Base-by-base conservation (phyloP, 2,329 filamentous ascomycete species). In the Colletotrichum costaricense region DNA sequence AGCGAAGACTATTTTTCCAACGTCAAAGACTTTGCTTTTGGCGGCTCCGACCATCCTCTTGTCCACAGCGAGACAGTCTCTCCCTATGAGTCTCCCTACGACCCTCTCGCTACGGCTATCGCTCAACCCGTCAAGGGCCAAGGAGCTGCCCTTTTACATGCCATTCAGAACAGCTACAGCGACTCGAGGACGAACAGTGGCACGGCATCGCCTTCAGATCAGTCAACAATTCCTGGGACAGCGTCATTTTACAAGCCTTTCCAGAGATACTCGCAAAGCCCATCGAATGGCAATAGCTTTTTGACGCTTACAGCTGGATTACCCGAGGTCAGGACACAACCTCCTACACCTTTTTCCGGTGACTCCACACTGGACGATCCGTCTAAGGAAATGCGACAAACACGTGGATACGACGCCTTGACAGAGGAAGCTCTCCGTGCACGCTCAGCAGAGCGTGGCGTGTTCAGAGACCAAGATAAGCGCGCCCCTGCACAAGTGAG, bases 41-140 rank as follows among this genome's bases (percentile, higher is more conserved):
- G 84, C 77, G 76, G 84, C 87, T 76, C 86, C 88, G 65, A 82
- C 66, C 94, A 96, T 80, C 93, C 94, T 24, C 83, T 96, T 55
- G 91, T 93, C 22, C 92, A 94, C 76, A 95, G 93, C 79, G 88
- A 94, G 62, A 91, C 90, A 46, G 93, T 90, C 22, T 94, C 91
- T 78, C 93, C 93, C 1, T 90, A 92, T 60, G 82, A 85, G 16
- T 82, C 83, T 75, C 78, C 80, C 2, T 84, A 85, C 66, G 84
- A 85, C 58, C 84, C 84, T 6, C 73, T 85, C 38, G 83, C 84
- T 11, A 85, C 84, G 1, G 79, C 75, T 16, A 68, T 76, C 26
- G 62, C 63, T 9, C 72, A 74, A 28, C 72, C 74, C 16, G n/a
- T 55, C 14, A 22, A 58, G 8, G 33, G 54, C 16, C 57, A 63